A percentile compares a stretch with the other conserved stretches of the same genome.
Conservation (phyloP, 2,329 filamentous ascomycete species). For the Myriosclerotinia scirpicola region DNA sequence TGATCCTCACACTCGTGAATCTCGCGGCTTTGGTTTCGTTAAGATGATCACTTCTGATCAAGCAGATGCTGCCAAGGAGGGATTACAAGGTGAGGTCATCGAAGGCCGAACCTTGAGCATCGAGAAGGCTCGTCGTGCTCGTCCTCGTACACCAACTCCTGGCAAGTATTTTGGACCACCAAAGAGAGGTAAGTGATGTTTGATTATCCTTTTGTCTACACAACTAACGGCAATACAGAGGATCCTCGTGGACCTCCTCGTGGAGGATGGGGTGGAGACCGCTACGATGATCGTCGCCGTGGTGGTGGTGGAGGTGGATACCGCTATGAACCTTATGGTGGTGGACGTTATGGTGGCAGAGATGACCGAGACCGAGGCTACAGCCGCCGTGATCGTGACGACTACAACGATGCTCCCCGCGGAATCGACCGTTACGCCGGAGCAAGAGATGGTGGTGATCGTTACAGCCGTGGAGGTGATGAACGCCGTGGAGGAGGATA, state of each 20-base stretch:
- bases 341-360: conserved; percentile 42
- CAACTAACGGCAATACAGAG: conserved; percentile 44
- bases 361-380: conserved; percentile 47
- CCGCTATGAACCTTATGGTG: conserved; percentile 35
- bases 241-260: conserved; percentile 51
- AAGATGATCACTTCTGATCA: conserved; percentile 97
- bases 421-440: conserved; percentile 43
- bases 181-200: conserved; percentile 77
- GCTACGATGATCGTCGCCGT: conserved; percentile 48
- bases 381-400: conserved; percentile 45
- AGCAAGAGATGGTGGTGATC: conserved; percentile 28
- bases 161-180: conserved; percentile 99
- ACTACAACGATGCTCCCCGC: conserved; percentile 37
- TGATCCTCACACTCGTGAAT: conserved; percentile 97
- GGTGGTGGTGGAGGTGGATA: conserved; percentile 43
- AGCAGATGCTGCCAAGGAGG: conserved; percentile 95
- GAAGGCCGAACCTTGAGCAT: conserved; percentile 97
- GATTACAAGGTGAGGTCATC: conserved; percentile 89
- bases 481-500: conserved; percentile 50
- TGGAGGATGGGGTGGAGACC: conserved; percentile 45
- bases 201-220: conserved; percentile 42
- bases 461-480: conserved; percentile 37
- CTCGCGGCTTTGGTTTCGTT: conserved; percentile 97
- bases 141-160: conserved; percentile 91
- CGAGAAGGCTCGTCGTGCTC: conserved; percentile 94